Evolutionary conservation across 768 basidiomycete genomes (phyloP), one percentile per base, ranked within the genome.

Genomic region (Tylopilus vinaceipallidus): DNA sequence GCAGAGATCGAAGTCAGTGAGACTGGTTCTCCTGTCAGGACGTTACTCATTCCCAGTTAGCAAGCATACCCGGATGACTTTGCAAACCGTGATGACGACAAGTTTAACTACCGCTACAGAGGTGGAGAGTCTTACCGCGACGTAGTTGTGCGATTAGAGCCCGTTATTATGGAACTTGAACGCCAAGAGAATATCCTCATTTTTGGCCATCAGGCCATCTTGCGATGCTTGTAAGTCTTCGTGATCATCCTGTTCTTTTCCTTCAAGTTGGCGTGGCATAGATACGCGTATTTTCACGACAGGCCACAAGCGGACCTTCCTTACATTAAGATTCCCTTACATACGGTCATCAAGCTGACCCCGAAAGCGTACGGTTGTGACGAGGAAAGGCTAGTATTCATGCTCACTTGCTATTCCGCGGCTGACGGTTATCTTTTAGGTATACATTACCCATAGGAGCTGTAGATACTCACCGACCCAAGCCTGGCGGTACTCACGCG

Each of bases 331-430:
- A 94, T 98, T 39, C 94, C 94, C 1, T 70, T 95, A 48, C 97
- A 99, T 65, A 99, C 95, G 0, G 88, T 99, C 32, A 97, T 99
- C 69, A 98, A 98, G 71, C 78, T 99, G 39, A 98, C 95, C 1
- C 97, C 97, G 10, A 94, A 91, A 64, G 97, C 97, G 1, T 99
- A 98, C 66, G 97, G 97, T 33, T 98, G 95, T 73, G 94, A 98
- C 66, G 97, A 99, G 66, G 94, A 95, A 67, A 79, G 95, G 88
- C 86, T 48, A 40, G 74, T 44, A 49, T 16, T 12, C n/a, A 32
- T 35, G 4, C 19, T 3, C 3, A n/a, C 0, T 30, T 24, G 0
- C 12, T 29, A 19, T 37, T 1, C 39, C 24, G 13, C 44, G 13
- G 22, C 38, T 60, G 6, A 56, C 23, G 16, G 43, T n/a, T 19